Conservation (phyloP, 768 basidiomycete species). For the Polyporus arcularius region DNA sequence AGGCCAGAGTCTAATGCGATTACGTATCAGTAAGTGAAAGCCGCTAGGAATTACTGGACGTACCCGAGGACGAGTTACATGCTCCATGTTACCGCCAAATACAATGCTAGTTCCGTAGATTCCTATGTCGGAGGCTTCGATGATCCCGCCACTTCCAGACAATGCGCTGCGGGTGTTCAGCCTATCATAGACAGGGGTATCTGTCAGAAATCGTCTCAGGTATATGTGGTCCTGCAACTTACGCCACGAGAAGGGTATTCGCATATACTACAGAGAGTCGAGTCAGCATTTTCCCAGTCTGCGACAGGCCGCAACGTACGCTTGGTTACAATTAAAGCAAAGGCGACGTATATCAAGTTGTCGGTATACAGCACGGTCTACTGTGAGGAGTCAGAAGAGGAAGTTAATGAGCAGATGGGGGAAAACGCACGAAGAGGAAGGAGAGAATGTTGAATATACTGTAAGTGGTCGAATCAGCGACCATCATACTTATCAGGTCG, state of each 20-base stretch:
- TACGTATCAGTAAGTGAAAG: background rate
- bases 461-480: background rate
- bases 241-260: background rate
- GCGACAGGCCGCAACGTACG: background rate
- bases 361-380: background rate
- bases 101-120: background rate
- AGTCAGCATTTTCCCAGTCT: background rate
- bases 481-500: background rate
- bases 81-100: background rate
- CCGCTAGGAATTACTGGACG: no score
- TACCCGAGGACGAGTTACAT: background rate
- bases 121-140: background rate
- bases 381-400: background rate
- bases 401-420: background rate
- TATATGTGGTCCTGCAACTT: background rate
- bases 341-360: background rate
- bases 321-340: background rate
- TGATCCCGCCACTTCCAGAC: background rate
- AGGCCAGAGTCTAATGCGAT: no score
- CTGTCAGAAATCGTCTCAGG: no score
- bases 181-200: background rate
- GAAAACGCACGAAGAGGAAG: background rate
- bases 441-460: background rate
- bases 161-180: background rate
- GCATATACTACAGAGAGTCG: background rate